Base-by-base conservation (phyloP, 306 rosid genomes). In the Crotalaria pallida region DNA sequence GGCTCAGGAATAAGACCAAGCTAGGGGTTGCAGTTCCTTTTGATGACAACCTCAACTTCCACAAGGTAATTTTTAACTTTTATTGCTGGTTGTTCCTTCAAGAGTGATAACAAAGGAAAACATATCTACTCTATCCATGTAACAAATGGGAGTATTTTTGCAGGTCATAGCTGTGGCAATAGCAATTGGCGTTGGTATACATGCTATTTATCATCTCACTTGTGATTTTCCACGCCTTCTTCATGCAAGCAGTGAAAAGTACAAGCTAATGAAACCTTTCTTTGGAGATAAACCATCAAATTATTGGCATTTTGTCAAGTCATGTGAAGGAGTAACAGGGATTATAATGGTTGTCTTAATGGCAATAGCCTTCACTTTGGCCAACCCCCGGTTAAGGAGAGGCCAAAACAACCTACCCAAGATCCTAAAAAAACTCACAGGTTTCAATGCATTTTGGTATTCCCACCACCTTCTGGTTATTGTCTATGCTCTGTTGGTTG, bases 381-480 rank as follows among this genome's bases (percentile, higher is more conserved):
- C 89, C 36, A 65, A 74, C 61, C 82, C 87, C 44, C 61, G 58
- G 74, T 61, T 82, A 50, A 79, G 89, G 69, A 77, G 89, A 69
- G 77, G 84, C 58, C 61, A 40, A 34, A 60, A 73, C 34, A 79
- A 77, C 45, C 38, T 83, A 41, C 92, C 92, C 48, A 72, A 65
- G 64, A 78, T 80, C 45, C 67, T 87, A 19, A 65, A 77, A 65
- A 81, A 65, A 33, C 62, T 88, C 59, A 81, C 93, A 19, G 93
- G 93, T 33, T 88, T 85, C 85, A 88, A 88, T 77, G 85, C 93
- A 34, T 88, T 88, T 51, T 88, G 93, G 93, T 88, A 88, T 75
- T 76, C 86, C 52, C 93, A 88, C 60, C 93, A 88, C 84, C 84
- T 88, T 72, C 85, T 88, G 71, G 18, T 88, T 78, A 6, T 85